Conservation (phyloP, 768 basidiomycete genomes). For the Hygrocybe punicea region DNA sequence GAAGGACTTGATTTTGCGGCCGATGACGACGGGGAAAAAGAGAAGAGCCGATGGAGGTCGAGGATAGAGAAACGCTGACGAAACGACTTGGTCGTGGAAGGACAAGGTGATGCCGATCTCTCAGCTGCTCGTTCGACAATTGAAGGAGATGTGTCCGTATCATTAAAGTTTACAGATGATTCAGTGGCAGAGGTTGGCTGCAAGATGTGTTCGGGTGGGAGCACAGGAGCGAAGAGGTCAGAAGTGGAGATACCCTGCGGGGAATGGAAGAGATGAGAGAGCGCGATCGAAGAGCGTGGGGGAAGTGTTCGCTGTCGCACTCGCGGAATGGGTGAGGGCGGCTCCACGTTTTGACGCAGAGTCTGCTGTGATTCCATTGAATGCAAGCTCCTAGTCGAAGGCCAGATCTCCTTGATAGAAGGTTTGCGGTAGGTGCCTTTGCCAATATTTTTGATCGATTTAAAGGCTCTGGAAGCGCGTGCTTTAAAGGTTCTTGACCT, state of each 20-base stretch:
- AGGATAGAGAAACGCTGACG: constrained; percentile 35
- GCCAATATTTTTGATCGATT: constrained; percentile 44
- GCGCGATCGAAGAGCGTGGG: constrained; percentile 32
- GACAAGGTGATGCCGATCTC: constrained; percentile 33
- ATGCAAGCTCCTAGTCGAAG: constrained; percentile 28
- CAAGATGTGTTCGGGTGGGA: constrained; percentile 12
- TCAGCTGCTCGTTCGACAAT: background rate
- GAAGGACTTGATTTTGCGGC: constrained; percentile 15
- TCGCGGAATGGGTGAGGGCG: background rate
- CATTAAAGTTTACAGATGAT: too few species aligned
- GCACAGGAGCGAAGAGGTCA: constrained; percentile 12
- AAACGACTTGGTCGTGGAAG: constrained; percentile 29
- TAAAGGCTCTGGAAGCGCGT: constrained; percentile 47
- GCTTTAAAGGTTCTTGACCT: constrained; percentile 43
- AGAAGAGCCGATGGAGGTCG: constrained; percentile 30
- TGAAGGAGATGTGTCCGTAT: background rate
- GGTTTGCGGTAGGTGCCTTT: constrained; percentile 36
- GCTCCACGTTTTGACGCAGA: background rate
- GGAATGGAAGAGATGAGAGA: constrained; percentile 39
- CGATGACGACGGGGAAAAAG: constrained; percentile 18
- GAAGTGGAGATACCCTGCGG: constrained; percentile 21
- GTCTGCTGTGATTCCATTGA: constrained; percentile 23
- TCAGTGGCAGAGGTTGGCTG: constrained; percentile 28
- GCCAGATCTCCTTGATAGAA: constrained; percentile 38
- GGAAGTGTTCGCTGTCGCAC: constrained; percentile 4